These are phyloP conservation scores for Chaetomiaceae sp. DNA, from an alignment of 2,329 filamentous ascomycete species.

Conservation along the genomic window DNA sequence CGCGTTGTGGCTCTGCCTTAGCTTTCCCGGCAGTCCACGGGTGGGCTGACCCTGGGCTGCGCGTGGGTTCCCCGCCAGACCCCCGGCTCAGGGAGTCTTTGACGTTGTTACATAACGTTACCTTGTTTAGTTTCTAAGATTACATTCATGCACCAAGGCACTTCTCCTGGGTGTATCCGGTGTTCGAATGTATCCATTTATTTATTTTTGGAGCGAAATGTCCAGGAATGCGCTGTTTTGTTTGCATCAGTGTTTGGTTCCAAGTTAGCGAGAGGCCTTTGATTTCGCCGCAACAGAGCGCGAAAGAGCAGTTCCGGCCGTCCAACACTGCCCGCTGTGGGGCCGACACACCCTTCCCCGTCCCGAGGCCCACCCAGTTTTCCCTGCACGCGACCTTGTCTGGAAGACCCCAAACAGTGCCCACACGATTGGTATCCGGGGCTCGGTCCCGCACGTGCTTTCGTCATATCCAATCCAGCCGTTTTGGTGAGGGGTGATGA, in stretches of 20 bases:
- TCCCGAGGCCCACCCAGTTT: neutral
- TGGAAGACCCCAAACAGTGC: neutral
- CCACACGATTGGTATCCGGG: slow-evolving; percentile 1
- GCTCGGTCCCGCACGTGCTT: neutral
- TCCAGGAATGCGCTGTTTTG: too few species aligned
- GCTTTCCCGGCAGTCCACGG: slow-evolving; percentile 2
- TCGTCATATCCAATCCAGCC: neutral
- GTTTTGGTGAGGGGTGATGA: neutral
- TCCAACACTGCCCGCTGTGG: too few species aligned
- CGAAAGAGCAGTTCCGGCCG: too few species aligned
- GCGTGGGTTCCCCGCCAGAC: neutral
- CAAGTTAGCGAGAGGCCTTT: too few species aligned
- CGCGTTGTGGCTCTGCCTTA: too few species aligned
- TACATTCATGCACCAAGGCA: neutral
- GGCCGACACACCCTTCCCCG: neutral
- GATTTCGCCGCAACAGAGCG: too few species aligned
- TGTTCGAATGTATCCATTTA: too few species aligned
- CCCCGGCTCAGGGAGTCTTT: neutral
- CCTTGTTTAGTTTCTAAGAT: neutral
- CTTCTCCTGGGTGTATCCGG: too few species aligned
- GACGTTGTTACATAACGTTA: neutral
- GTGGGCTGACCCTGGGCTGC: slow-evolving; percentile 4
- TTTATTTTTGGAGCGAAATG: too few species aligned
- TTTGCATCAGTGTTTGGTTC: too few species aligned
- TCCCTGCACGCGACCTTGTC: slow-evolving; percentile 3